A percentile compares a stretch with the other conserved stretches of the same genome.
Evolutionary conservation across 2,329 filamentous ascomycete genomes (phyloP).

Genomic region (Neocucurbitaria cava): DNA sequence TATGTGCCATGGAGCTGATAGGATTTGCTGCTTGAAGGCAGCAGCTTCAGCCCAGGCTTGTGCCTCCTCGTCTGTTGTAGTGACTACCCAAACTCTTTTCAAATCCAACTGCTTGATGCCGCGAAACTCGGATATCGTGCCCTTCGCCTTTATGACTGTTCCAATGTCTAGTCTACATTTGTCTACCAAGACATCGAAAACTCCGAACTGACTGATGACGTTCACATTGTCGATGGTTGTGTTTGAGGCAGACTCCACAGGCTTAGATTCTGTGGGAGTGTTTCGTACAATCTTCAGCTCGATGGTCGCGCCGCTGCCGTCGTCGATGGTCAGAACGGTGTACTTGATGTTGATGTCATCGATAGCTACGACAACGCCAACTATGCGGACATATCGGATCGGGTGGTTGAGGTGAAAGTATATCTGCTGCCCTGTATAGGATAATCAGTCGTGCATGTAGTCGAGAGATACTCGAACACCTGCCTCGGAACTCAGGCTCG

Average conservation of each 20-base stretch:
- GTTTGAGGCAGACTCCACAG: conserved; percentile 39
- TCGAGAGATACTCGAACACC: background rate
- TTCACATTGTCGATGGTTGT: conserved; percentile 49
- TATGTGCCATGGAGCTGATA: conserved; percentile 63
- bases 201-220: conserved; percentile 45
- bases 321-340: conserved; percentile 63
- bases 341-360: conserved; percentile 50
- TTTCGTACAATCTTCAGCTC: conserved; percentile 60
- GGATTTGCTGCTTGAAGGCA: conserved; percentile 57
- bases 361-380: conserved; percentile 55
- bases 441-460: conserved; percentile 2
- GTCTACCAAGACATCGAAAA: conserved; percentile 52
- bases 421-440: conserved; percentile 57
- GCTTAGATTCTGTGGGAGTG: conserved; percentile 30
- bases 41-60: conserved; percentile 60
- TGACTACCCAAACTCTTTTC: conserved; percentile 59
- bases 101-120: conserved; percentile 60
- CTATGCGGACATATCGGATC: conserved; percentile 56
- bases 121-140: conserved; percentile 61
- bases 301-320: conserved; percentile 65
- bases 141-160: conserved; percentile 63
- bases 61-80: conserved; percentile 62
- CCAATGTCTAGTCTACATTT: conserved; percentile 52
- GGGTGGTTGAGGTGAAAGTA: conserved; percentile 64
- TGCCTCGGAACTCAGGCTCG: conserved; percentile 61